These are phyloP conservation scores for Goniomonas avonlea DNA, from an alignment of 78 protist genomes.

Conservation along the genomic window DNA sequence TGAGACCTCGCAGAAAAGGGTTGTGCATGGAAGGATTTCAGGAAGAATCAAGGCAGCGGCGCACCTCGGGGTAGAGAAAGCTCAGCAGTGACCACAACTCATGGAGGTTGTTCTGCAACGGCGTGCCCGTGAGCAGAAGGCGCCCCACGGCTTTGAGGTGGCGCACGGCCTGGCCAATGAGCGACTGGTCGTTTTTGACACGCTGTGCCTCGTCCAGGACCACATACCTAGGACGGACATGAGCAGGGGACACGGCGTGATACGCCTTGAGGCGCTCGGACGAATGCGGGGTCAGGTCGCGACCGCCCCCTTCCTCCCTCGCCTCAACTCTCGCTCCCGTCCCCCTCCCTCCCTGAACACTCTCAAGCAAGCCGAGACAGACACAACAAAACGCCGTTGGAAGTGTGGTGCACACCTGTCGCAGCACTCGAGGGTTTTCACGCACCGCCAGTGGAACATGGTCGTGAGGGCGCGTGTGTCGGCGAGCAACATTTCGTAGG, in stretches of 20 bases:
- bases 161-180: neutral
- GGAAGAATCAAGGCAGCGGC: too few relatives aligned
- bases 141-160: neutral
- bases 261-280: conserved; percentile 14
- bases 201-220: conserved; percentile 15
- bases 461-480: neutral
- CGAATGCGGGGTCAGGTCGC: conserved; percentile 39
- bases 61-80: conserved; percentile 75
- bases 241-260: neutral
- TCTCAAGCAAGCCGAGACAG: neutral
- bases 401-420: too few relatives aligned
- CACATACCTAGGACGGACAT: too few relatives aligned
- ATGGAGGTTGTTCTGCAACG: conserved; percentile 50
- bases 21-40: too few relatives aligned
- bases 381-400: neutral
- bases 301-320: neutral
- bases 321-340: too few relatives aligned
- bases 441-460: too few relatives aligned
- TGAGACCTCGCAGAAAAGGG: neutral
- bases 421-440: conserved; percentile 37
- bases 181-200: conserved; percentile 10
- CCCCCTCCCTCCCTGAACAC: neutral
- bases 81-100: conserved; percentile 62
- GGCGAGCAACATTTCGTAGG: conserved; percentile 24
- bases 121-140: conserved; percentile 53